These are phyloP conservation scores for Phytophthora litchii DNA, from an alignment of 352 stramenopile species.

Conservation along the genomic window DNA sequence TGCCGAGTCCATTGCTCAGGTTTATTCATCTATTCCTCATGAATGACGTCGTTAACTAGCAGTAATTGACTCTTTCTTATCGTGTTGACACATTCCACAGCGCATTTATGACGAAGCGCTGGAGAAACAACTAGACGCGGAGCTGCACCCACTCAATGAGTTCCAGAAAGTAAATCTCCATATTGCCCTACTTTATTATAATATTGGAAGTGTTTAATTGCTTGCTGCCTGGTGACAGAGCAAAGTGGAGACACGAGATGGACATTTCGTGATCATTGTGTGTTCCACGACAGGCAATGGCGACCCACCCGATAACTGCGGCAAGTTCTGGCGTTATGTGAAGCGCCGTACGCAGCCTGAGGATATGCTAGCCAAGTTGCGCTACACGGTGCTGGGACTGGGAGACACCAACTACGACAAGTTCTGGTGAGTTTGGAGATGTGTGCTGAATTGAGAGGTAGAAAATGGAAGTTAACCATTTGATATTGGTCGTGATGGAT, in stretches of 20 bases:
- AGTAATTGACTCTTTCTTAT: not conserved
- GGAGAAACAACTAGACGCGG: slow-evolving; percentile 55
- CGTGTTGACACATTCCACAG: slow-evolving; percentile 28
- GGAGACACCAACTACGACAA: slow-evolving; percentile 98
- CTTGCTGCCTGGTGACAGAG: slow-evolving; percentile 23
- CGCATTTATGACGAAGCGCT: slow-evolving; percentile 72
- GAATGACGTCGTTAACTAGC: not conserved
- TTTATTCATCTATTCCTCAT: slow-evolving; percentile 9
- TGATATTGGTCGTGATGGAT: not conserved
- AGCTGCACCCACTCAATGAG: slow-evolving; percentile 65
- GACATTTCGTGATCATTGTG: slow-evolving; percentile 82
- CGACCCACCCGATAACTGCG: slow-evolving; percentile 94
- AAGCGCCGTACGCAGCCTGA: slow-evolving; percentile 87
- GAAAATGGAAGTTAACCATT: not conserved
- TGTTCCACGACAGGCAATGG: slow-evolving; percentile 96
- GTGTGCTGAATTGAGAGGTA: not conserved
- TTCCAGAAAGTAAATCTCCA: slow-evolving; percentile 62
- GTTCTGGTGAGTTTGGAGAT: slow-evolving; percentile 81
- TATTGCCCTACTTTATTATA: not conserved
- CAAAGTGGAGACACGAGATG: slow-evolving; percentile 46
- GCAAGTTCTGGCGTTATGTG: slow-evolving; percentile 92
- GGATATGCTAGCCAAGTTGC: slow-evolving; percentile 75
- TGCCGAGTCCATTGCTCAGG: slow-evolving; percentile 85
- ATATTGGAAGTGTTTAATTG: not conserved
- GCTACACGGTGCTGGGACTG: slow-evolving; percentile 91